Percentiles rank a stretch among this genome's conserved stretches.
Evolutionary conservation across 1,284 basidiomycete genomes (phyloP).

Genomic region (Cryptococcus jaspeensis): DNA sequence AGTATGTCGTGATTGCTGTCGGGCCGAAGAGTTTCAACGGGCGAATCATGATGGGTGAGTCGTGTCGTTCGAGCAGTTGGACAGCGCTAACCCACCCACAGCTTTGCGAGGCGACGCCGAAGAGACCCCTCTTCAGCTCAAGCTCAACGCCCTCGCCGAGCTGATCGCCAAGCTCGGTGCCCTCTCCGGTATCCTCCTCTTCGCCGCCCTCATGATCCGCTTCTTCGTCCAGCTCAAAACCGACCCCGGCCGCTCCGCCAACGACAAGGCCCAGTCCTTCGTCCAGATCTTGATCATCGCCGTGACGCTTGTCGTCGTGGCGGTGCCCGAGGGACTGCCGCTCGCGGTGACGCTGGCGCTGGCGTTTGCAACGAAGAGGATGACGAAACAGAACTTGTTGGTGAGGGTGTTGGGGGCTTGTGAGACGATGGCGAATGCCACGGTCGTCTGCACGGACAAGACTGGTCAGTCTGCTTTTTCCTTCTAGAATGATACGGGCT

Average conservation of each 20-base stretch:
- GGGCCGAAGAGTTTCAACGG: slow-evolving; percentile 93
- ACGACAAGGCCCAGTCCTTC: slow-evolving; percentile 85
- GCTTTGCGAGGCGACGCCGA: slow-evolving; percentile 48
- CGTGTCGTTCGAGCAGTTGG: neutral
- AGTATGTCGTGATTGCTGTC: slow-evolving; percentile 88
- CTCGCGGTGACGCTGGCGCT: slow-evolving; percentile 94
- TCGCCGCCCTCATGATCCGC: slow-evolving; percentile 83
- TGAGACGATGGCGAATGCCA: slow-evolving; percentile 98
- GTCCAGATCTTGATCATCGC: slow-evolving; percentile 92
- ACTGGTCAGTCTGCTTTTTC: slow-evolving; percentile 67
- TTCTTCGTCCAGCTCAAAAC: slow-evolving; percentile 84
- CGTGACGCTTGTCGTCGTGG: slow-evolving; percentile 93
- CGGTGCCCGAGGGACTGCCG: slow-evolving; percentile 95
- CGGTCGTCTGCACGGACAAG: slow-evolving; percentile 95
- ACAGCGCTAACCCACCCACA: slow-evolving; percentile 5
- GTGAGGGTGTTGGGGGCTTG: slow-evolving; percentile 94
- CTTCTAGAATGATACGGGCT: too few species aligned
- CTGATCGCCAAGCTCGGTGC: slow-evolving; percentile 89
- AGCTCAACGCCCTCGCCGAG: slow-evolving; percentile 89
- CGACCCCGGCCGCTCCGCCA: slow-evolving; percentile 63
- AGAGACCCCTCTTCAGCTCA: slow-evolving; percentile 84
- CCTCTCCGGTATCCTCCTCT: slow-evolving; percentile 76
- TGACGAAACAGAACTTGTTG: slow-evolving; percentile 91
- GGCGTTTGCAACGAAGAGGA: slow-evolving; percentile 94
- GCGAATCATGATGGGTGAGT: slow-evolving; percentile 89